These are phyloP conservation scores for Glutinoglossum americanum DNA, from an alignment of 495 filamentous ascomycete species.

Conservation along the genomic window DNA sequence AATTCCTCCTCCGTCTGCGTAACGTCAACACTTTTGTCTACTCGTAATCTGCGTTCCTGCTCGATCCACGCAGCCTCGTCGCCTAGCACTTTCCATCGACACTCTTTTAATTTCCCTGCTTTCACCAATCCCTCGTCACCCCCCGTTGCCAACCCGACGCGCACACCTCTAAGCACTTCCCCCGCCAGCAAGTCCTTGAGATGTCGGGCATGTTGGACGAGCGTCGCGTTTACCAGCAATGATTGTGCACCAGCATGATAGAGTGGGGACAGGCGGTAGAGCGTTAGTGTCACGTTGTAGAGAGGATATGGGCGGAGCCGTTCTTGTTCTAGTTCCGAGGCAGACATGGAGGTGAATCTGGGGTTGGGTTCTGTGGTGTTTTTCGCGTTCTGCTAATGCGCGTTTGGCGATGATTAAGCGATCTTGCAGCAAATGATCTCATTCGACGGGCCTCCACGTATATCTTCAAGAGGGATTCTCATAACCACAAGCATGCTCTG, in stretches of 20 bases:
- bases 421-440: too few species aligned
- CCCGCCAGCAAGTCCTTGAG: conserved; percentile 13
- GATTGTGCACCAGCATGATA: conserved; percentile 10
- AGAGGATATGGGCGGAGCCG: conserved; percentile 9
- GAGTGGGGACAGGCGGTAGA: conserved; percentile 15
- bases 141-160: conserved; percentile 9
- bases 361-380: background rate
- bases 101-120: conserved; percentile 12
- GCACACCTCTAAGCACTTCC: conserved; percentile 15
- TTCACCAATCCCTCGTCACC: conserved; percentile 6
- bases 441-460: too few species aligned
- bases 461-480: too few species aligned
- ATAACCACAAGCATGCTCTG: too few species aligned
- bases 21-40: background rate
- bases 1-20: background rate
- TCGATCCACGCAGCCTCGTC: conserved; percentile 10
- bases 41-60: background rate
- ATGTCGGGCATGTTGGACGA: conserved; percentile 12
- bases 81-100: conserved; percentile 14
- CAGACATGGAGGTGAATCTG: background rate
- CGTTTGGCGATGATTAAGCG: background rate
- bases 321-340: background rate
- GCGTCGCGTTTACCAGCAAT: conserved; percentile 7
- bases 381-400: background rate
- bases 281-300: conserved; percentile 10